These are phyloP conservation scores for Arabidopsis arenosa DNA, from an alignment of 345 rosid genomes.

Conservation along the genomic window DNA sequence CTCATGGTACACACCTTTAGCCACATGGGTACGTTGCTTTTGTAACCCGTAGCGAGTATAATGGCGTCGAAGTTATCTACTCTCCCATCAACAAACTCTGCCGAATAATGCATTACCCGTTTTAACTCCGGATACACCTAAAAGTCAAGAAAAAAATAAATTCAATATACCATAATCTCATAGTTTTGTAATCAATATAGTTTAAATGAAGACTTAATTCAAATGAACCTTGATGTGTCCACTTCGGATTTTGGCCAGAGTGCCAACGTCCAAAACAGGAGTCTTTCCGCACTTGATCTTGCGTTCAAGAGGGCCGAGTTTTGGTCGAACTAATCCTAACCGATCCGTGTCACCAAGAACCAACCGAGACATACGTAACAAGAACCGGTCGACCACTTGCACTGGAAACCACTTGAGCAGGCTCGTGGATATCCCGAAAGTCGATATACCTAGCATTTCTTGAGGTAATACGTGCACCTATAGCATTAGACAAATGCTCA, in stretches of 20 bases:
- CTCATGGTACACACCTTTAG: constrained; percentile 61
- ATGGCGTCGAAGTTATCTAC: constrained; percentile 69
- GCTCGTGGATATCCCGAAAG: constrained; percentile 79
- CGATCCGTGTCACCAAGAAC: constrained; percentile 68
- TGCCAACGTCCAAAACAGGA: constrained; percentile 84
- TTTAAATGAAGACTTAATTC: neutral
- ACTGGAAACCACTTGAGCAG: constrained; percentile 82
- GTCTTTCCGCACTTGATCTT: constrained; percentile 76
- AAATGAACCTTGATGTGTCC: constrained; percentile 75
- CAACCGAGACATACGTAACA: constrained; percentile 59
- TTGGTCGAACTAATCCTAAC: constrained; percentile 68
- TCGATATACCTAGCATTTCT: constrained; percentile 80
- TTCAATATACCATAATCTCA: neutral
- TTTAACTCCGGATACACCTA: constrained; percentile 71
- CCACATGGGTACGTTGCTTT: constrained; percentile 83
- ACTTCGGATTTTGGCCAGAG: constrained; percentile 66
- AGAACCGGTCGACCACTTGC: constrained; percentile 63
- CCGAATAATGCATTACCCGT: constrained; percentile 53
- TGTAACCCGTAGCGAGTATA: constrained; percentile 87
- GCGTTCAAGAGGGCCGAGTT: constrained; percentile 79
- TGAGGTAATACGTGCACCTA: constrained; percentile 94
- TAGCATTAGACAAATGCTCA: neutral
- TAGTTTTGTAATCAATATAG: neutral
- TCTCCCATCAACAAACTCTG: constrained; percentile 79
- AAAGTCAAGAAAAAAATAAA: neutral